Base-by-base conservation (phyloP, 2,329 filamentous ascomycete species). In the Penicillium sp. region DNA sequence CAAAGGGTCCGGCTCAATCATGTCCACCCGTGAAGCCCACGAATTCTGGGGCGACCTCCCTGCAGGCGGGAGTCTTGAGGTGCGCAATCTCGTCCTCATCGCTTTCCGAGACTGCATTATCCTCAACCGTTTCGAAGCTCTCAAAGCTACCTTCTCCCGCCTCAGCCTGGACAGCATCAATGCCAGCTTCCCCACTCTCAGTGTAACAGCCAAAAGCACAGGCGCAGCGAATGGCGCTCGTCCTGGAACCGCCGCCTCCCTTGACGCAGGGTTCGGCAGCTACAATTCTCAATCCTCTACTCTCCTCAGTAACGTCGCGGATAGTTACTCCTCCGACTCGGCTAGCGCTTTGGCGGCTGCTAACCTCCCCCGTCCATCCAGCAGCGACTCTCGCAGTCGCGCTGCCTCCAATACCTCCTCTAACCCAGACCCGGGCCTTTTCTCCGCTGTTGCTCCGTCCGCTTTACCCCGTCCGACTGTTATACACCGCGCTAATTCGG, bases 21-120 rank as follows among this genome's bases (percentile, higher is more conserved):
- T 97, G 82, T 86, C 82, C 0, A 72, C 83, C 0, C 85, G 90
- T 4, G 88, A 95, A 71, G 89, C 92, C 4, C 85, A 86, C 33
- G 93, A 97, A 53, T 96, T 97, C 65, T 97, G 93, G 91, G 89
- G 89, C 4, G 69, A 73, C 46, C 69, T 68, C 61, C 44, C 78
- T 69, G 65, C 82, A 62, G 73, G 83, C 66, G 68, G 85, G 51
- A 81, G 88, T 33, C 81, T 97, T 2, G 92, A 97, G 61, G 88
- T 97, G 0, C 85, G 93, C n/a, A 84, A 91, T 20, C 86, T 97
- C 34, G 91, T 96, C 0, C 82, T 99, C 17, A 86, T 91, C 18
- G 85, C 89, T 3, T 99, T 94, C 75, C 86, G 94, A 46, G 94
- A 99, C 70, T 86, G 84, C 17, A 85, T 99, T 51, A 90, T 99